Conservation (phyloP, 805 yeast species). For the Scheffersomyces ergatensis region DNA sequence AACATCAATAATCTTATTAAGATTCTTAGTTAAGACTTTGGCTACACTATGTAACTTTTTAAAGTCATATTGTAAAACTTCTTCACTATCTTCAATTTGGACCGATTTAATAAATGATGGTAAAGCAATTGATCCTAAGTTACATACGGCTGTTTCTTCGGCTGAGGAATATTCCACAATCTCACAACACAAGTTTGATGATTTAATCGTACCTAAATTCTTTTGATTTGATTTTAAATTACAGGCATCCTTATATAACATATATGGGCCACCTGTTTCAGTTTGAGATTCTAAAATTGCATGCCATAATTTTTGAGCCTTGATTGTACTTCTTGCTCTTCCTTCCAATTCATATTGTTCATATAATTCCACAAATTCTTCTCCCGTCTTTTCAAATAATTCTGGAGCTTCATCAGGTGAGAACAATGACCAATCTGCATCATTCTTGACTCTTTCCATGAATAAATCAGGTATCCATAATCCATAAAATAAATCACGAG, state of each 20-base stretch:
- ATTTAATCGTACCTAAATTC: constrained; percentile 88
- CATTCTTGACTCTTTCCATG: constrained; percentile 82
- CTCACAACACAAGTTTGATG: constrained; percentile 93
- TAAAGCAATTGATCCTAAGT: constrained; percentile 85
- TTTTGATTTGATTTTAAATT: constrained; percentile 85
- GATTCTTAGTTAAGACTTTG: constrained; percentile 74
- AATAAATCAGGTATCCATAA: constrained; percentile 94
- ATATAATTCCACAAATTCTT: constrained; percentile 73
- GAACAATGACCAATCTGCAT: constrained; percentile 84
- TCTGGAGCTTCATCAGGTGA: constrained; percentile 91
- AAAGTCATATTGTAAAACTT: constrained; percentile 62
- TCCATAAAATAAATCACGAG: constrained; percentile 90
- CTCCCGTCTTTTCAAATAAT: constrained; percentile 77
- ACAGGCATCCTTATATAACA: constrained; percentile 91
- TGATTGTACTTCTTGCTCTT: constrained; percentile 59
- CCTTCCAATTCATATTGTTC: constrained; percentile 70
- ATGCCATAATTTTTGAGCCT: constrained; percentile 90
- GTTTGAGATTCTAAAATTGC: constrained; percentile 89
- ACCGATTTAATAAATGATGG: constrained; percentile 60
- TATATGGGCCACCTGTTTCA: constrained; percentile 95
- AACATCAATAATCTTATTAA: constrained; percentile 81
- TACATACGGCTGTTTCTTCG: constrained; percentile 95
- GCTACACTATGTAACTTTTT: constrained; percentile 69
- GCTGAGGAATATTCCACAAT: constrained; percentile 88
- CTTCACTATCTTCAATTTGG: constrained; percentile 33